phyloP scores from a whole-genome alignment of 352 stramenopile genomes.

The Phytopythium kandeliae region DNA sequence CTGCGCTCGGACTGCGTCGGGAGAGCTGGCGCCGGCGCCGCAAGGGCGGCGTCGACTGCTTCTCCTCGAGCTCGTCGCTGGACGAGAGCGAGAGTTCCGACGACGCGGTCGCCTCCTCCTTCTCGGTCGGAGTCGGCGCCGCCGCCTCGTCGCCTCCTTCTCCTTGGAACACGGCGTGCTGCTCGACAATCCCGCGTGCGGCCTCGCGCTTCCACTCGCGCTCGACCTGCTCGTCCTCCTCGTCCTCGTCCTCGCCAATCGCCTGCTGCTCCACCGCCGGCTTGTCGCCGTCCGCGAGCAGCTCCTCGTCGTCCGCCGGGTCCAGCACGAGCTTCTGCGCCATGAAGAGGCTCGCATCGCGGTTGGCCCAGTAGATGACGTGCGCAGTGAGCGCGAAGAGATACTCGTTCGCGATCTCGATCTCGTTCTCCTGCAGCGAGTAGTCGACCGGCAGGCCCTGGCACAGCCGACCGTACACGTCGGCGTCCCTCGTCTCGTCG shows the following conservation, averaged over 20 bases:
- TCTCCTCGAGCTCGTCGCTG: conserved; percentile 13
- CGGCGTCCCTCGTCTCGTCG: conserved; percentile 28
- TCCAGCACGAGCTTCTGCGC: conserved; percentile 85
- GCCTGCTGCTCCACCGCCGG: conserved; percentile 6
- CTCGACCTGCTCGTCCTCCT: conserved; percentile 8
- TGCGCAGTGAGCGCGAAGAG: conserved; percentile 90
- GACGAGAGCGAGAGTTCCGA: conserved; percentile 30
- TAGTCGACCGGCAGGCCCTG: conserved; percentile 79
- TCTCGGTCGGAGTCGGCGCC: conserved; percentile 7
- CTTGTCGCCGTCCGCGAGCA: neutral
- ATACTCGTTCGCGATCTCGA: conserved; percentile 93
- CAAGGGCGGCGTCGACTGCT: conserved; percentile 8
- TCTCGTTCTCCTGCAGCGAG: conserved; percentile 92
- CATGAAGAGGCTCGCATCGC: conserved; percentile 90
- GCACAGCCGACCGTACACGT: conserved; percentile 57
- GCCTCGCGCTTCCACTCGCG: too few species aligned
- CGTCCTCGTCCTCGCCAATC: conserved; percentile 1
- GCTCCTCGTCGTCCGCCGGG: conserved; percentile 31
- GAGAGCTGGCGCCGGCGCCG: conserved; percentile 1
- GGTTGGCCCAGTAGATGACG: conserved; percentile 91
- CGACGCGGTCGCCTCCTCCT: conserved; percentile 28
- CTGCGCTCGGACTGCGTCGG: neutral
- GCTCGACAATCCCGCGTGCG: too few species aligned
- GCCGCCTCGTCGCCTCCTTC: neutral
- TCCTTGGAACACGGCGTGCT: neutral